Percentiles rank a stretch among this genome's conserved stretches.
phyloP scores from a whole-genome alignment of 805 yeast species.

The Sungouiella blattae region DNA sequence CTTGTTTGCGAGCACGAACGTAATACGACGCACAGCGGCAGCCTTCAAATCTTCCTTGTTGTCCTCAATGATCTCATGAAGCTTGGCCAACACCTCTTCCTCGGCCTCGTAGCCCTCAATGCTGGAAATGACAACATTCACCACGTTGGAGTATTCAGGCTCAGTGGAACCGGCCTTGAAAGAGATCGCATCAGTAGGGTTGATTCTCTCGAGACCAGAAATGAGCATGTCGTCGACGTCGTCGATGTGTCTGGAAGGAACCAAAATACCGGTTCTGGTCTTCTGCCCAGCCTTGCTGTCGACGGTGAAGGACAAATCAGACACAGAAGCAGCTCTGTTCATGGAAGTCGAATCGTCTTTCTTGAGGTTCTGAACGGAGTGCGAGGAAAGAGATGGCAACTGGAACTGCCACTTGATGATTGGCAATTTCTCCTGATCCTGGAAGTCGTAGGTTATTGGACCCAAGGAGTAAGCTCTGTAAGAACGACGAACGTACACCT shows the following conservation, averaged over 20 bases:
- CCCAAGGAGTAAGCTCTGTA: slow-evolving; percentile 93
- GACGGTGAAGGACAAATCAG: slow-evolving; percentile 84
- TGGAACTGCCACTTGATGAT: slow-evolving; percentile 86
- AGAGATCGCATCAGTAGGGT: slow-evolving; percentile 43
- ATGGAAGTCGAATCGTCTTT: slow-evolving; percentile 38
- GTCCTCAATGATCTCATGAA: slow-evolving; percentile 64
- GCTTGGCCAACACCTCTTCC: slow-evolving; percentile 58
- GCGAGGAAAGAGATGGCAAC: slow-evolving; percentile 71
- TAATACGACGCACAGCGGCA: slow-evolving; percentile 84
- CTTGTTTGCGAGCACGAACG: slow-evolving; percentile 81
- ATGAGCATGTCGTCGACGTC: slow-evolving; percentile 81
- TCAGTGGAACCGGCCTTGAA: slow-evolving; percentile 30
- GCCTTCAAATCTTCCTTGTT: slow-evolving; percentile 65
- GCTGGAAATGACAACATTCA: slow-evolving; percentile 72
- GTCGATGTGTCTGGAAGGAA: slow-evolving; percentile 78
- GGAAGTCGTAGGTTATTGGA: slow-evolving; percentile 60
- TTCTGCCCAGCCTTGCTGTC: slow-evolving; percentile 65
- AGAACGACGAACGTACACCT: slow-evolving; percentile 93
- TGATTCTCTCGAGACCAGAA: slow-evolving; percentile 71
- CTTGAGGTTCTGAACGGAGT: slow-evolving; percentile 57
- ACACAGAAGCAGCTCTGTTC: slow-evolving; percentile 88
- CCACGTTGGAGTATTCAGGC: slow-evolving; percentile 66
- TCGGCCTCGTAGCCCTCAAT: slow-evolving; percentile 74
- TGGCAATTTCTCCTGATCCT: slow-evolving; percentile 49
- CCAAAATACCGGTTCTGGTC: slow-evolving; percentile 78